Evolutionary conservation across 2,329 filamentous ascomycete genomes (phyloP).

Genomic region (Pseudocercospora eumusae): DNA sequence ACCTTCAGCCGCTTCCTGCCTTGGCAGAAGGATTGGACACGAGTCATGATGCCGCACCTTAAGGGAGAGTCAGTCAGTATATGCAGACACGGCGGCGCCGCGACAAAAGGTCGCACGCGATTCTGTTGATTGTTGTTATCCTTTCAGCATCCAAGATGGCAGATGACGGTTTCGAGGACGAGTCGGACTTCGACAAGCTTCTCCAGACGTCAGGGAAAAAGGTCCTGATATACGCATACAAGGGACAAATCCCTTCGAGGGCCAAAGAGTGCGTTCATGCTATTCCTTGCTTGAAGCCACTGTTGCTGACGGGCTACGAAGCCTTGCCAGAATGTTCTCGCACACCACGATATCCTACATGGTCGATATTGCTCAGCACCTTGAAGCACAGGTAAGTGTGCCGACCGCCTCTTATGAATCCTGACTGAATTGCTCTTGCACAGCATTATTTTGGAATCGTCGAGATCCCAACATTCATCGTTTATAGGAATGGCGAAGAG

Average conservation of each 20-base stretch:
- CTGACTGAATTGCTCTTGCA: neutral
- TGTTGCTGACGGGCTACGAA: slow-evolving; percentile 12
- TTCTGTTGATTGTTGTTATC: neutral
- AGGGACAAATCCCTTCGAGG: slow-evolving; percentile 28
- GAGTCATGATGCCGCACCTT: neutral
- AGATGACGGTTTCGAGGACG: slow-evolving; percentile 36
- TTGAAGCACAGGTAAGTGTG: slow-evolving; percentile 28
- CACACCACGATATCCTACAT: slow-evolving; percentile 35
- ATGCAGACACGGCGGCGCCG: neutral
- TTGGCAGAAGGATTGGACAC: neutral
- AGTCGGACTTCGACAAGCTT: slow-evolving; percentile 37
- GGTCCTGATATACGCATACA: slow-evolving; percentile 40
- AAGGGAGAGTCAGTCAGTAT: neutral
- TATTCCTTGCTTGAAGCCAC: neutral
- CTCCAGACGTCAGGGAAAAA: slow-evolving; percentile 37
- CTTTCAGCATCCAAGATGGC: slow-evolving; percentile 15
- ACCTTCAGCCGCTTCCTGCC: neutral
- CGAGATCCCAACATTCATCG: slow-evolving; percentile 33
- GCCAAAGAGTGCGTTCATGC: slow-evolving; percentile 35
- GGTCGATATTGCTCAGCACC: slow-evolving; percentile 33
- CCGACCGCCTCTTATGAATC: neutral
- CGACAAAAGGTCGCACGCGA: neutral
- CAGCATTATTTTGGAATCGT: slow-evolving; percentile 15
- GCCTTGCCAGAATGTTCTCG: slow-evolving; percentile 35
- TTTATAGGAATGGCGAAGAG: slow-evolving; percentile 39